A percentile compares a stretch with the other conserved stretches of the same genome.
Evolutionary conservation across 2,329 filamentous ascomycete genomes (phyloP).

Genomic region (Allantophomopsis lycopodina): DNA sequence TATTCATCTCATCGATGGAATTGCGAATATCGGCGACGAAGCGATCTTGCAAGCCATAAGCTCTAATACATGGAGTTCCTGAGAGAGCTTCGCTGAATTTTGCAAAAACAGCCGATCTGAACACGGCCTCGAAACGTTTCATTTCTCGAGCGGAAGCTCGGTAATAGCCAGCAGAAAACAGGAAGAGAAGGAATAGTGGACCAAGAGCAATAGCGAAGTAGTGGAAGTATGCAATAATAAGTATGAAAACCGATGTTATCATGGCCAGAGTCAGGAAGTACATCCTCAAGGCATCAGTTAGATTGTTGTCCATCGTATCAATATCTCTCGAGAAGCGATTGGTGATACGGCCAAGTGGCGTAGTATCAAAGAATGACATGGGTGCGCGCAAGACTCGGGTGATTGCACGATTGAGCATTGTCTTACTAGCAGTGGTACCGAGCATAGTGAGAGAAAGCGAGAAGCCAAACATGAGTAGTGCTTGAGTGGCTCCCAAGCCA

Average conservation of each 20-base stretch:
- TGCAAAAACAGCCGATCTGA: conserved; percentile 79
- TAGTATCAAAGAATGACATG: conserved; percentile 96
- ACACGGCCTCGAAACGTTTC: conserved; percentile 83
- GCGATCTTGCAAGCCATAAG: conserved; percentile 68
- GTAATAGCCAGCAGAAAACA: conserved; percentile 51
- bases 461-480: conserved; percentile 66
- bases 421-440: conserved; percentile 70
- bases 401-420: conserved; percentile 71
- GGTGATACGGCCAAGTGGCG: conserved; percentile 84
- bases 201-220: conserved; percentile 57
- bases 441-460: conserved; percentile 64
- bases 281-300: conserved; percentile 84
- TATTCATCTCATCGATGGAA: conserved; percentile 82
- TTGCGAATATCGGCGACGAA: conserved; percentile 59
- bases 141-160: conserved; percentile 60
- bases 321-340: conserved; percentile 95
- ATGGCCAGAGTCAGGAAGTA: conserved; percentile 76
- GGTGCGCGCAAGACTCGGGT: conserved; percentile 57
- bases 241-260: conserved; percentile 70
- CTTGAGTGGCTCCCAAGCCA: conserved; percentile 57
- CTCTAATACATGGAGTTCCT: conserved; percentile 73
- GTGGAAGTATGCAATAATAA: conserved; percentile 93
- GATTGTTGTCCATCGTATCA: conserved; percentile 88
- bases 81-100: conserved; percentile 76
- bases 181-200: conserved; percentile 43